A percentile compares a stretch with the other conserved stretches of the same genome.
These are phyloP conservation scores for Trichophyton schoenleinii DNA, from an alignment of 2,329 filamentous ascomycete species.

Conservation along the genomic window DNA sequence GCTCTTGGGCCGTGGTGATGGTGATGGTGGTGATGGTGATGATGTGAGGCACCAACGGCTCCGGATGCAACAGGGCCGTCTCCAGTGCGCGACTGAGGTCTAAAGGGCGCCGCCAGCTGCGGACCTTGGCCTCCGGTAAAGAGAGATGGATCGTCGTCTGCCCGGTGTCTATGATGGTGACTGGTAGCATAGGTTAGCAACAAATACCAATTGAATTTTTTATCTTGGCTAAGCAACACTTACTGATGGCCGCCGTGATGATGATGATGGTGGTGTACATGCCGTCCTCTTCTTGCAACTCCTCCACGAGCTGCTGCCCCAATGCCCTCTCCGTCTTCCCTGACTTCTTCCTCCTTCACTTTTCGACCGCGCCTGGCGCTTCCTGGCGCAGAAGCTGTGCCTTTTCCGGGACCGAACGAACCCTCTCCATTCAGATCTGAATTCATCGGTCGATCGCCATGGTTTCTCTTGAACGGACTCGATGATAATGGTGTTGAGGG, in stretches of 20 bases:
- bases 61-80: neutral
- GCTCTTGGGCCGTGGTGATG: constrained; percentile 24
- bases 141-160: constrained; percentile 35
- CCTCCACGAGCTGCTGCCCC: constrained; percentile 51
- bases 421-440: constrained; percentile 5
- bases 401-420: neutral
- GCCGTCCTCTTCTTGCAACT: constrained; percentile 46
- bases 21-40: constrained; percentile 37
- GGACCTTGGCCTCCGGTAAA: constrained; percentile 14
- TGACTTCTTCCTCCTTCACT: constrained; percentile 61
- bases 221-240: constrained; percentile 17
- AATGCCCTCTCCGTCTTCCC: constrained; percentile 52
- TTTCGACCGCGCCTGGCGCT: constrained; percentile 52
- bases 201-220: constrained; percentile 7
- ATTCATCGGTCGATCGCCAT: constrained; percentile 23
- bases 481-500: constrained; percentile 42
- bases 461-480: constrained; percentile 40
- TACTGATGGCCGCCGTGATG: constrained; percentile 42
- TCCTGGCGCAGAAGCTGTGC: constrained; percentile 16
- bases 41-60: constrained; percentile 20
- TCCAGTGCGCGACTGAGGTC: constrained; percentile 14
- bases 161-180: constrained; percentile 45
- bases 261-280: constrained; percentile 49
- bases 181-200: constrained; percentile 19
- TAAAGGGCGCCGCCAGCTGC: constrained; percentile 11